A percentile compares a stretch with the other conserved stretches of the same genome.
phyloP scores from a whole-genome alignment of 345 rosid species.

The Adansonia digitata region DNA sequence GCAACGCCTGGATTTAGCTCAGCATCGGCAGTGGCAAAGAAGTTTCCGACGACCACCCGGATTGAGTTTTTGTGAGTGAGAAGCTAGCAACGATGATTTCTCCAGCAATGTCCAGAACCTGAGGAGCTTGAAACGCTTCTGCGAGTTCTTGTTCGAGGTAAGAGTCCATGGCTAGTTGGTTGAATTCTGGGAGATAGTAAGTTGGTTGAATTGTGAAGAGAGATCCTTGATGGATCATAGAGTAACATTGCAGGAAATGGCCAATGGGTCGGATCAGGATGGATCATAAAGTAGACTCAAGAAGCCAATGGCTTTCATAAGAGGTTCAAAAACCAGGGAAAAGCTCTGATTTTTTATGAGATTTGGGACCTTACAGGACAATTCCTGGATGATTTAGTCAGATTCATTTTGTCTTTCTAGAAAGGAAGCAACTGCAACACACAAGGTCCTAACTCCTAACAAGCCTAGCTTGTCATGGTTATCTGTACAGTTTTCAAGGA shows the following conservation, averaged over 20 bases:
- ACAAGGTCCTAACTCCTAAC: neutral
- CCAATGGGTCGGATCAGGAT: neutral
- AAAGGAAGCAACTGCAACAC: neutral
- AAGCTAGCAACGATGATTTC: conserved; percentile 25
- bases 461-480: neutral
- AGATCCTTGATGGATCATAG: neutral
- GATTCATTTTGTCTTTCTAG: neutral
- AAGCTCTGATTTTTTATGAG: neutral
- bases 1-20: conserved; percentile 47
- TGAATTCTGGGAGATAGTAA: neutral
- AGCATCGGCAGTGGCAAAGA: conserved; percentile 45
- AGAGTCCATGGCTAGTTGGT: conserved; percentile 34
- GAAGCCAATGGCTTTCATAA: neutral
- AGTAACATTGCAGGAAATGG: no score
- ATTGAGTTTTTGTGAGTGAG: conserved; percentile 27
- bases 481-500: no score
- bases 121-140: conserved; percentile 38
- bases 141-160: conserved; percentile 51
- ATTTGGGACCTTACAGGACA: neutral
- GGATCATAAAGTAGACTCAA: neutral
- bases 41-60: conserved; percentile 44
- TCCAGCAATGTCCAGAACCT: conserved; percentile 38
- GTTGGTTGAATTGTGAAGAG: neutral
- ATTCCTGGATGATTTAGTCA: no score
- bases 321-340: neutral